Conservation (phyloP, 306 rosid genomes). For the Quercus rubra region DNA sequence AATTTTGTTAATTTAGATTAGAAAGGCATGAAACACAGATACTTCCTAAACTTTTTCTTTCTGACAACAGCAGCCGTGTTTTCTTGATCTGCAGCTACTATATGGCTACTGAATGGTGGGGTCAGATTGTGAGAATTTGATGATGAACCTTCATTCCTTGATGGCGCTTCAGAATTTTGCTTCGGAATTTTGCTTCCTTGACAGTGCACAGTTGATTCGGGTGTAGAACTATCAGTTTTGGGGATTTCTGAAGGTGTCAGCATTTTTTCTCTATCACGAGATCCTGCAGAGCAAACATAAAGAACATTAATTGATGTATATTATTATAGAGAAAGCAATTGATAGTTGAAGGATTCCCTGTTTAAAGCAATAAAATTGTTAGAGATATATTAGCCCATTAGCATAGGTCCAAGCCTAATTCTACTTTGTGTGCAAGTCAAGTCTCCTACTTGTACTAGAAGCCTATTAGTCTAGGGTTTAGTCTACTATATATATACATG, state of each 20-base stretch:
- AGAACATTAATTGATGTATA: not conserved
- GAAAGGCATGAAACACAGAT: conserved; percentile 14
- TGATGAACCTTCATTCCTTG: conserved; percentile 17
- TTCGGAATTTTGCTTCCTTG: conserved; percentile 9
- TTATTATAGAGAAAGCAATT: not conserved
- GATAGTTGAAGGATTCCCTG: not conserved
- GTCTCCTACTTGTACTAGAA: too few relatives aligned
- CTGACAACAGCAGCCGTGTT: not conserved
- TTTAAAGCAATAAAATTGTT: not conserved
- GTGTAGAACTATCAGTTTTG: not conserved
- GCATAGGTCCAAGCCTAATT: too few relatives aligned
- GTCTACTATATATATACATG: too few relatives aligned
- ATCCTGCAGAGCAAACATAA: not conserved
- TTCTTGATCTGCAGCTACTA: not conserved
- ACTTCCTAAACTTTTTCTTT: conserved; percentile 25
- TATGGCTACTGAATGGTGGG: not conserved
- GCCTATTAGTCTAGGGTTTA: too few relatives aligned
- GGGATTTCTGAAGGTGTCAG: not conserved
- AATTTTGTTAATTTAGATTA: not conserved
- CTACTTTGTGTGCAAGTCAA: too few relatives aligned
- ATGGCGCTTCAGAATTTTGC: too few relatives aligned
- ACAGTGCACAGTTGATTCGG: not conserved
- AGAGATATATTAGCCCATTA: too few relatives aligned
- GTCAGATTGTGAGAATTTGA: not conserved
- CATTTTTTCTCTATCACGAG: not conserved